These are phyloP conservation scores for Dactylellina drechsleri DNA, from an alignment of 2,329 filamentous ascomycete species.

Conservation along the genomic window DNA sequence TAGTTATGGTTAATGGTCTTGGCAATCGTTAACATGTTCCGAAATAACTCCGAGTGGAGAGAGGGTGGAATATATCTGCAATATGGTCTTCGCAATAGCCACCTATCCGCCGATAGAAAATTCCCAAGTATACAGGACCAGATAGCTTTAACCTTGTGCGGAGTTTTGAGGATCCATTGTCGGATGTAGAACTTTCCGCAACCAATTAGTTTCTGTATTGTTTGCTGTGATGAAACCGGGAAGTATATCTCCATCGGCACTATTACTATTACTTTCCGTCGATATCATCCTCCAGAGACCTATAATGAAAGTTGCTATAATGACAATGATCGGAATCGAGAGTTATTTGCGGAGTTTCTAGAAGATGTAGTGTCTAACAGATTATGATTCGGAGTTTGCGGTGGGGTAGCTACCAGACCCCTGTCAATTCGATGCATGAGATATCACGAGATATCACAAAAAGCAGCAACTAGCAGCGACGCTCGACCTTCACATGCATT, in stretches of 20 bases:
- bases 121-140: too few species aligned
- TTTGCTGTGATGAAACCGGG: not conserved
- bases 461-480: not conserved
- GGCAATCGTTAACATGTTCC: too few species aligned
- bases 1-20: too few species aligned
- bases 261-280: not conserved
- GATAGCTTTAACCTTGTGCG: too few species aligned
- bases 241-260: not conserved
- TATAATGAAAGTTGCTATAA: not conserved
- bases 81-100: too few species aligned
- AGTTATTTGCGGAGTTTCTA: constrained; percentile 4
- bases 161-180: too few species aligned
- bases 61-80: too few species aligned
- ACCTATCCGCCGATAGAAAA: too few species aligned
- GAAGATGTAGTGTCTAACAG: not conserved
- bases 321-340: not conserved
- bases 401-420: constrained; percentile 44
- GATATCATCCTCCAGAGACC: constrained; percentile 1
- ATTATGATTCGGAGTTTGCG: constrained; percentile 30
- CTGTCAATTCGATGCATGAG: constrained; percentile 5
- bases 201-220: too few species aligned
- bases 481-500: constrained; percentile 5
- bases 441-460: not conserved
- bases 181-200: too few species aligned
- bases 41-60: too few species aligned